Base-by-base conservation (phyloP, 768 basidiomycete genomes). In the Podaxis pistillaris region DNA sequence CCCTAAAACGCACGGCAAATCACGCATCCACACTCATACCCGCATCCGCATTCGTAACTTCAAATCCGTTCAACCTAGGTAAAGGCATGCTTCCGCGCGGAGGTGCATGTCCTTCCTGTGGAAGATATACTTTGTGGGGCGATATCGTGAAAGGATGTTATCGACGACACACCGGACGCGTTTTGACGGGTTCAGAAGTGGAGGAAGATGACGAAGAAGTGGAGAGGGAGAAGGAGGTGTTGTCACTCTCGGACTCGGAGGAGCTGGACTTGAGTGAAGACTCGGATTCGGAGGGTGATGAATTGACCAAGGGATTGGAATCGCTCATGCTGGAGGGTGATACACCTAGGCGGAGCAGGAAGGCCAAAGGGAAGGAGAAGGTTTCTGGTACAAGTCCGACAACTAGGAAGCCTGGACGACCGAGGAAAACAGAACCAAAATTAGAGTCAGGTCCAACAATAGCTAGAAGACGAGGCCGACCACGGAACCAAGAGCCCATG, bases 131-230 rank as follows among this genome's bases (percentile, higher is more conserved):
- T 3, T 77, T 90, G 0, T 91, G 88, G 89, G 89, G 89, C 4
- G 88, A 91, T 66, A 70, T 91, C 22, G 73, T 90, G 30, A 79
- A 83, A 13, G 88, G 86, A 2, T 84, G 81, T 66, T 87, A 84
- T 69, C 78, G 87, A 17, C 79, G 87, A 28, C 72, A 70, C 24
- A 65, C 73, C 17, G 77, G 78, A 5, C 73, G 73, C n/a, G 68
- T 69, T 33, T 47, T 70, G 3, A 67, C 71, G n/a, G 56, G 70
- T 26, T 66, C 67, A 28, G 73, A 76, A 24, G 72, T 73, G 13
- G 76, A 68, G 9, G 38, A 64, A 41, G 72, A 71, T 30, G 72
- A 68, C 17, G 64, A 68, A n/a, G 63, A 60, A 57, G 57, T 60
- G 24, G 65, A 63, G 33, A 9, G 33, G 2, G 33, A 33, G 33